Evolutionary conservation across 2,329 filamentous ascomycete species (phyloP).

Genomic region (Ascochyta lentis): DNA sequence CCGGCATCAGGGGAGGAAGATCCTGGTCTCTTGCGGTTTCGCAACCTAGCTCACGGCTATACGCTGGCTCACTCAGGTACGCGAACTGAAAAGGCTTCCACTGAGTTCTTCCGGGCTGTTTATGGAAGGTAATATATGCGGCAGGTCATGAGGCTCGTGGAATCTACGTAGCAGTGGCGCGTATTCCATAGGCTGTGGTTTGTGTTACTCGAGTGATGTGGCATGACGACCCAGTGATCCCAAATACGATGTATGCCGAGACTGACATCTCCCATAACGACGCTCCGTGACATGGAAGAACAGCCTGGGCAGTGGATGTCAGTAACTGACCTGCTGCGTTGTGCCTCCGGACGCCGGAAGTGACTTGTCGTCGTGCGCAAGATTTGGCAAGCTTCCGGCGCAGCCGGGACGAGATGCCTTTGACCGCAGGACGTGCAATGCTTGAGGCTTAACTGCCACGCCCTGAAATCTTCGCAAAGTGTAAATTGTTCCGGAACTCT

Average conservation of each 20-base stretch:
- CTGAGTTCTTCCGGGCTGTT: slow-evolving; percentile 26
- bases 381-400: slow-evolving; percentile 35
- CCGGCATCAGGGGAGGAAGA: slow-evolving; percentile 10
- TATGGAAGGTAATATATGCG: slow-evolving; percentile 27
- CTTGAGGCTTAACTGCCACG: slow-evolving; percentile 26
- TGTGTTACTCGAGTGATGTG: not conserved
- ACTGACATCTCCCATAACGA: not conserved
- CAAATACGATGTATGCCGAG: not conserved
- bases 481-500: slow-evolving; percentile 29
- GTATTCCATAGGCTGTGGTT: not conserved
- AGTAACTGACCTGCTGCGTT: not conserved
- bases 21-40: slow-evolving; percentile 25
- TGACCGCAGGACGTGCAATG: slow-evolving; percentile 26
- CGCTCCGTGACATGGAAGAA: not conserved
- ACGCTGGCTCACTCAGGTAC: slow-evolving; percentile 21
- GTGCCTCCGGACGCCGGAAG: not conserved
- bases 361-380: slow-evolving; percentile 7
- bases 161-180: slow-evolving; percentile 11
- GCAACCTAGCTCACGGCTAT: slow-evolving; percentile 4
- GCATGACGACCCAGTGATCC: not conserved
- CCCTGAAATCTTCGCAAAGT: slow-evolving; percentile 29
- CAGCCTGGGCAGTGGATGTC: too few relatives aligned
- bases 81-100: slow-evolving; percentile 29
- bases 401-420: slow-evolving; percentile 45
- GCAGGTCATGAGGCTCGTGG: slow-evolving; percentile 31